Base-by-base conservation (phyloP, 2,329 filamentous ascomycete species). In the Elsinoe ampelina region DNA sequence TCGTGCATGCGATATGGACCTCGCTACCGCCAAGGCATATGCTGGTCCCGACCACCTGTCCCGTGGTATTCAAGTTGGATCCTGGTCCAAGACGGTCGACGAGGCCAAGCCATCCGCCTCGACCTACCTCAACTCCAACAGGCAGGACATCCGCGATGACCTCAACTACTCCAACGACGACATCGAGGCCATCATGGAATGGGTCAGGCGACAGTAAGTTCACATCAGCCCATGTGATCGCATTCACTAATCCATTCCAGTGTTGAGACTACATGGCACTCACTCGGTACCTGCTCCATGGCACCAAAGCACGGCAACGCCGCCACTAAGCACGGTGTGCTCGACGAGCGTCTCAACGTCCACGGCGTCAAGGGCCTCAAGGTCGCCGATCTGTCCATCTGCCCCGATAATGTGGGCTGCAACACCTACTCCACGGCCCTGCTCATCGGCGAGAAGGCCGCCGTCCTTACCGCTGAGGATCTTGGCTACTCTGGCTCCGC, bases 251-350 rank as follows among this genome's bases (percentile, higher is more conserved):
- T 34, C 7, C 15, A 4, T n/a, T 17, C n/a, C 39, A 55, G 52
- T 66, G 83, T 86, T 50, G 86, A 89, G 72, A 88, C 83, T 51
- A 89, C 86, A 36, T 87, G 85, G 85, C 85, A 88, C 73, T 71
- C 72, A 15, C 74, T 82, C 5, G 78, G 79, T 38, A 89, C 86
- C 1, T 89, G 85, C 73, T 87, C 83, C 54, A 90, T 90, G 85
- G 86, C 85, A 0, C 87, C 87, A 3, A 78, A 73, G 59, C 80
- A 89, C 65, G 87, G 87, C 59, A 91, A 89, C 74, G 84, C 80
- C 64, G 87, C 91, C 65, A 86, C 90, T 69, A 87, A 86, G 73
- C 85, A 89, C 65, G 86, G 86, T 59, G 86, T 90, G 0, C 72
- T 90, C 36, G 86, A 90, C 66, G 85, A 88, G 71, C 80, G 86